A percentile compares a stretch with the other conserved stretches of the same genome.
phyloP scores from a whole-genome alignment of 352 stramenopile genomes.

The Blastocystis sp. region DNA sequence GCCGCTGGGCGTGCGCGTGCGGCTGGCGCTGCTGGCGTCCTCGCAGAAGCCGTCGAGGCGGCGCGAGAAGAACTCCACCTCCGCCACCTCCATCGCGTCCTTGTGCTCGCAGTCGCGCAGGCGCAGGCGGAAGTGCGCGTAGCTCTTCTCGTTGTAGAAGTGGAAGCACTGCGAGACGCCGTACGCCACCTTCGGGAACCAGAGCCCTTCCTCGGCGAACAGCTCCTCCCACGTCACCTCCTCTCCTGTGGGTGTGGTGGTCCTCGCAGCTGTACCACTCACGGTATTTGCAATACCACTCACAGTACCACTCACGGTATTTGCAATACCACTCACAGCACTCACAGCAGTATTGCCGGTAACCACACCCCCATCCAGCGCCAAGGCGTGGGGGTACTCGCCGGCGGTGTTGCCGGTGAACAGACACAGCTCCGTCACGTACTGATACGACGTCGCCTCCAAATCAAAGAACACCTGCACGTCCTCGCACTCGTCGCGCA shows the following conservation, averaged over 20 bases:
- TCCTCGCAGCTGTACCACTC: no score
- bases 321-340: no score
- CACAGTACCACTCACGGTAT: no score
- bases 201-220: not conserved
- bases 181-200: constrained; percentile 26
- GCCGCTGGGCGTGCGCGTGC: constrained; percentile 12
- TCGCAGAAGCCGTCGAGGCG: constrained; percentile 52
- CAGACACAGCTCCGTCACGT: constrained; percentile 31
- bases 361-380: not conserved
- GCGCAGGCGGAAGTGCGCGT: constrained; percentile 5
- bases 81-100: constrained; percentile 24
- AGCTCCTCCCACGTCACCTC: constrained; percentile 5
- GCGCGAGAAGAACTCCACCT: constrained; percentile 21
- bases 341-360: no score
- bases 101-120: constrained; percentile 25
- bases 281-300: no score
- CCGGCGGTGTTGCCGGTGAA: constrained; percentile 17
- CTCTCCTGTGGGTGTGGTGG: not conserved
- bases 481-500: not conserved
- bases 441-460: constrained; percentile 12
- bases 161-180: constrained; percentile 1
- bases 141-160: constrained; percentile 26
- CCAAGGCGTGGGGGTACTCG: constrained; percentile 15
- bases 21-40: not conserved
- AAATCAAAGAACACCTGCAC: not conserved